A percentile compares a stretch with the other conserved stretches of the same genome.
These are phyloP conservation scores for Ziziphus jujuba DNA, from an alignment of 306 rosid genomes.

Conservation along the genomic window DNA sequence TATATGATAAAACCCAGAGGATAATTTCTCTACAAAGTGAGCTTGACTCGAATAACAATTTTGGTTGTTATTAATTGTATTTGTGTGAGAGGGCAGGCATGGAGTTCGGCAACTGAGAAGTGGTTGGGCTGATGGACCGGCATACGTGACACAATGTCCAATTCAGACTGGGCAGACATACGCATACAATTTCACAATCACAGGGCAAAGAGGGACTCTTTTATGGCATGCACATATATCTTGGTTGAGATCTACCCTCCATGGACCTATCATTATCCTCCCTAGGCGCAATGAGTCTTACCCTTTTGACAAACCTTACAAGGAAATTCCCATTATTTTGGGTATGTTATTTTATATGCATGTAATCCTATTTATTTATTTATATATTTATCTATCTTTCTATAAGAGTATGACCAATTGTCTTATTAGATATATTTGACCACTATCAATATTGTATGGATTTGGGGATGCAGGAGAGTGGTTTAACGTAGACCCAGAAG, in stretches of 20 bases:
- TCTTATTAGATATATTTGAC: no score
- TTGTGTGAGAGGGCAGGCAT: slow-evolving; percentile 47
- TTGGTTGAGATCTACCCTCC: slow-evolving; percentile 67
- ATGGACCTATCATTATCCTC: slow-evolving; percentile 77
- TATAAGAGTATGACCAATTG: no score
- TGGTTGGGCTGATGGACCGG: slow-evolving; percentile 89
- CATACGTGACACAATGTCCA: slow-evolving; percentile 86
- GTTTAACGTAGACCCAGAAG: slow-evolving; percentile 79
- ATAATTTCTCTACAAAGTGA: no score
- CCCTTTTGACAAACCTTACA: slow-evolving; percentile 69
- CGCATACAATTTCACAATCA: slow-evolving; percentile 71
- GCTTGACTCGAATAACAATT: no score
- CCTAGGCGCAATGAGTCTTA: slow-evolving; percentile 66
- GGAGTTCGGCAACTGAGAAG: slow-evolving; percentile 63
- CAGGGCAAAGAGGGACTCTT: slow-evolving; percentile 78
- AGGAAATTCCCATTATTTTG: slow-evolving; percentile 63
- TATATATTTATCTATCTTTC: no score
- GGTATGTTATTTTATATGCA: slow-evolving; percentile 37
- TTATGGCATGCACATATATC: slow-evolving; percentile 87
- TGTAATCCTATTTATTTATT: background rate
- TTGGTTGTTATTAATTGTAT: no score
- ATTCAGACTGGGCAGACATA: slow-evolving; percentile 62
- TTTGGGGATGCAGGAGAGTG: slow-evolving; percentile 66
- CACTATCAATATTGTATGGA: background rate
- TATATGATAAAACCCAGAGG: no score